A percentile compares a stretch with the other conserved stretches of the same genome.
Conservation (phyloP, 1,284 basidiomycete genomes). For the Pterulicium gracile region DNA sequence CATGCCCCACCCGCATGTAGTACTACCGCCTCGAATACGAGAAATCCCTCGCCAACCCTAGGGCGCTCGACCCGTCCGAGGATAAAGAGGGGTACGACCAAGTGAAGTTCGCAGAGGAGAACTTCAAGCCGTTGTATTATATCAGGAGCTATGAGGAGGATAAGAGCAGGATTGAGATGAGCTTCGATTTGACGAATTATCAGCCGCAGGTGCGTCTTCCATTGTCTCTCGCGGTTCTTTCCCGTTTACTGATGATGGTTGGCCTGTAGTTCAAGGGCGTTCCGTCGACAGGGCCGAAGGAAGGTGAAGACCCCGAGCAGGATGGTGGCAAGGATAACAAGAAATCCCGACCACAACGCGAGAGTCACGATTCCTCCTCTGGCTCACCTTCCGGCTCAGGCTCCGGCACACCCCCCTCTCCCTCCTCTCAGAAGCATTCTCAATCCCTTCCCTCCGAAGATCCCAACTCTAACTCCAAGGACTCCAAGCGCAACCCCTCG, state of each 20-base stretch:
- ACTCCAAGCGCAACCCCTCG: constrained; percentile 16
- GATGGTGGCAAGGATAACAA: constrained; percentile 1
- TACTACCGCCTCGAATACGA: constrained; percentile 36
- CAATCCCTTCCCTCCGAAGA: background rate
- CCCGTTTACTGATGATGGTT: too few relatives aligned
- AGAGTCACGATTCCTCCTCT: constrained; percentile 11
- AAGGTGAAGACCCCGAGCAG: background rate
- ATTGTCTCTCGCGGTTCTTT: background rate
- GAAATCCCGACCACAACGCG: background rate
- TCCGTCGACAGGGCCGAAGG: constrained; percentile 6
- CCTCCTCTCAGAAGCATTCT: too few relatives aligned
- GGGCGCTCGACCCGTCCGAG: constrained; percentile 24
- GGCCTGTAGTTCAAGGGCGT: constrained; percentile 17
- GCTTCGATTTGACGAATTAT: constrained; percentile 47
- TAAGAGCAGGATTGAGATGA: constrained; percentile 52
- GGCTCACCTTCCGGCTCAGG: constrained; percentile 3
- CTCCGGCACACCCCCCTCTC: background rate
- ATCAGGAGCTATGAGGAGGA: constrained; percentile 46
- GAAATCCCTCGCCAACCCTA: constrained; percentile 23
- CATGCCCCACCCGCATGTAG: constrained; percentile 14
- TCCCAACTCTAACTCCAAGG: background rate
- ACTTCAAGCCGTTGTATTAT: constrained; percentile 45
- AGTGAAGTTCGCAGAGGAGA: constrained; percentile 32
- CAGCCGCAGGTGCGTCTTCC: constrained; percentile 33
- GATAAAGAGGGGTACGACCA: constrained; percentile 19